A percentile compares a stretch with the other conserved stretches of the same genome.
phyloP scores from a whole-genome alignment of 2,329 filamentous ascomycete genomes.

The Fusarium sp. region DNA sequence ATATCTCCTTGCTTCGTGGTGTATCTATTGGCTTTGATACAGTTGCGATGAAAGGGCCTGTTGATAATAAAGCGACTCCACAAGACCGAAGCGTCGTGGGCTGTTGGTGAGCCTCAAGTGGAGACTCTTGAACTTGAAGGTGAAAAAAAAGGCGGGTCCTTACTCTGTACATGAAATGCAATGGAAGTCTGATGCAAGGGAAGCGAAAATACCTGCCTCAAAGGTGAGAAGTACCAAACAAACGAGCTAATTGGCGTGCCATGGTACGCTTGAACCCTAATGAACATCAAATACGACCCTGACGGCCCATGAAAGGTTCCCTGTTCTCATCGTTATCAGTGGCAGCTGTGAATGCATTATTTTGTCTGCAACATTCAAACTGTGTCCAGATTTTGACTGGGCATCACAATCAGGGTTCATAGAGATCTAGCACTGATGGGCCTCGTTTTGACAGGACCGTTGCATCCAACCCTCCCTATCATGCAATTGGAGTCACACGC shows the following conservation, averaged over 20 bases:
- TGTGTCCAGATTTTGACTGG: background rate
- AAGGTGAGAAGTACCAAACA: constrained; percentile 11
- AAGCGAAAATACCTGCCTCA: background rate
- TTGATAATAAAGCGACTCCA: constrained; percentile 6
- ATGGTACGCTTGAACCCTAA: background rate
- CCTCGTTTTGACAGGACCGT: constrained; percentile 11
- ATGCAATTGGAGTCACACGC: constrained; percentile 15
- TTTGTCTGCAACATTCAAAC: background rate
- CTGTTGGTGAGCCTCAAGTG: constrained; percentile 37
- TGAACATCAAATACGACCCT: constrained; percentile 1
- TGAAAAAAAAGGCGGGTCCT: constrained; percentile 13
- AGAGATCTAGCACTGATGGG: constrained; percentile 3
- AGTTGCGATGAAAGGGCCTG: background rate
- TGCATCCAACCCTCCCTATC: constrained; percentile 18
- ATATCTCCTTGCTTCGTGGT: background rate
- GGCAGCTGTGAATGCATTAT: background rate
- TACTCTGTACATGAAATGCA: constrained; percentile 14
- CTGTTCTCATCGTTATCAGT: background rate
- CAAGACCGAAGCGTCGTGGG: constrained; percentile 18
- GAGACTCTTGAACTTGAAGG: constrained; percentile 21
- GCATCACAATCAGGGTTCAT: background rate
- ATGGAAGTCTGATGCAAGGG: background rate
- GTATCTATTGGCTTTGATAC: background rate
- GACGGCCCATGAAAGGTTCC: background rate
- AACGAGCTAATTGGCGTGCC: background rate